phyloP scores from a whole-genome alignment of 2,329 filamentous ascomycete genomes.

The Talaromyces sp. region DNA sequence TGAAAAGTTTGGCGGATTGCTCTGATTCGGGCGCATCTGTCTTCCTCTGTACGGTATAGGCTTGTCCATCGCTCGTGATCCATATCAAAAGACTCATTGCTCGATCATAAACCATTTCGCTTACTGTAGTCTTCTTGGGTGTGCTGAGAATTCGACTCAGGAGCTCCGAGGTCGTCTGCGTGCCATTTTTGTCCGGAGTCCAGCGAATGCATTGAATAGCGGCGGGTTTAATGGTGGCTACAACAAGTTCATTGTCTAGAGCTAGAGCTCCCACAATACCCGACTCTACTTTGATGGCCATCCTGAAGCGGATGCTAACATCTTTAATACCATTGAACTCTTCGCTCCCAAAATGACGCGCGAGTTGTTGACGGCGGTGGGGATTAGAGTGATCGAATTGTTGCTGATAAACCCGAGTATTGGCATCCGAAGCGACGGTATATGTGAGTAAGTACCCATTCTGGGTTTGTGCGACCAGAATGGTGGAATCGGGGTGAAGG shows the following conservation, averaged over 20 bases:
- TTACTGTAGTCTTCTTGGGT: slow-evolving; percentile 69
- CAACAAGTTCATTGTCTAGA: slow-evolving; percentile 85
- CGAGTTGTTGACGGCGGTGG: slow-evolving; percentile 44
- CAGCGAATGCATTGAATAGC: slow-evolving; percentile 97
- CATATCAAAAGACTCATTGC: slow-evolving; percentile 95
- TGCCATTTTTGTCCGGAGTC: slow-evolving; percentile 76
- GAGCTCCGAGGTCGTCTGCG: slow-evolving; percentile 86
- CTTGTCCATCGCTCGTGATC: slow-evolving; percentile 82
- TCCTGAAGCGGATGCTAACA: slow-evolving; percentile 85
- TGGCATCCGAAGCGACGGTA: slow-evolving; percentile 78
- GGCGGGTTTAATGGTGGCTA: slow-evolving; percentile 84
- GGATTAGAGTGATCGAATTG: slow-evolving; percentile 58
- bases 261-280: slow-evolving; percentile 85
- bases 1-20: slow-evolving; percentile 66
- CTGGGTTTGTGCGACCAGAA: slow-evolving; percentile 84
- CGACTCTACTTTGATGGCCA: slow-evolving; percentile 97
- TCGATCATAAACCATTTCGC: slow-evolving; percentile 86
- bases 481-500: slow-evolving; percentile 84
- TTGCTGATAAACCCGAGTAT: slow-evolving; percentile 78
- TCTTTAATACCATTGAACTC: slow-evolving; percentile 80
- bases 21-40: slow-evolving; percentile 43
- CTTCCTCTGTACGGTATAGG: slow-evolving; percentile 81
- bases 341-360: slow-evolving; percentile 63
- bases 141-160: slow-evolving; percentile 84
- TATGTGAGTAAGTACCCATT: slow-evolving; percentile 91